Percentiles rank a stretch among this genome's conserved stretches.
Evolutionary conservation across 2,329 filamentous ascomycete genomes (phyloP).

Genomic region (Fusarium sp.): DNA sequence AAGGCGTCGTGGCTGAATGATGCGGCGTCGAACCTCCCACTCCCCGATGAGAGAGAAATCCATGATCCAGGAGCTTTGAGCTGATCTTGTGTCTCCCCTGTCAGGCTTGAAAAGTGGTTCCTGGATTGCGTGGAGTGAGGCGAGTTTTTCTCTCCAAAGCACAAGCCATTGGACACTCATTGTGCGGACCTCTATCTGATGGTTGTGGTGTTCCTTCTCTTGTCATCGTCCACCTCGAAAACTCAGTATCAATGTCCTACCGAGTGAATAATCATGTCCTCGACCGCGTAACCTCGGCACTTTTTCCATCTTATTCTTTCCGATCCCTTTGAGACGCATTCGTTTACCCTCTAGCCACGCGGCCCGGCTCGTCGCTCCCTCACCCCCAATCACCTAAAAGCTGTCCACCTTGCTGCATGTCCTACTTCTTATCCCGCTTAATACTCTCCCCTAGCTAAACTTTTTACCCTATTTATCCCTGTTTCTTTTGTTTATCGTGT

Average conservation of each 20-base stretch:
- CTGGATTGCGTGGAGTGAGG: constrained; percentile 11
- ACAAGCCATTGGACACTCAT: background rate
- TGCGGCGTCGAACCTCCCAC: background rate
- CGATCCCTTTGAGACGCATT: background rate
- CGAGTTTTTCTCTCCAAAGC: constrained; percentile 1
- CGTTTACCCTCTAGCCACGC: background rate
- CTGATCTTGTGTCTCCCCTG: background rate
- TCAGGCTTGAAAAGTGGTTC: background rate
- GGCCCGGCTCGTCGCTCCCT: background rate
- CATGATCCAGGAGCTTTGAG: background rate
- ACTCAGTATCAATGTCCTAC: background rate
- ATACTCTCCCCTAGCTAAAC: background rate
- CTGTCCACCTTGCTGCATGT: background rate
- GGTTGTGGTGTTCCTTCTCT: background rate
- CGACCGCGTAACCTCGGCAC: background rate
- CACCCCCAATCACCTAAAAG: background rate
- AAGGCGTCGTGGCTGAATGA: background rate
- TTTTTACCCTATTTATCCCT: background rate
- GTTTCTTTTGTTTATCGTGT: background rate
- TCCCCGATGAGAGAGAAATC: background rate
- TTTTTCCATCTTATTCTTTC: background rate
- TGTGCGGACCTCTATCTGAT: background rate
- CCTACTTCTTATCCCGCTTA: background rate
- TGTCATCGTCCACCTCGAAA: background rate
- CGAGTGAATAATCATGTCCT: background rate